Percentiles rank a stretch among this genome's conserved stretches.
Conservation (phyloP, 1,284 basidiomycete species). For the Irpex rosettiformis region DNA sequence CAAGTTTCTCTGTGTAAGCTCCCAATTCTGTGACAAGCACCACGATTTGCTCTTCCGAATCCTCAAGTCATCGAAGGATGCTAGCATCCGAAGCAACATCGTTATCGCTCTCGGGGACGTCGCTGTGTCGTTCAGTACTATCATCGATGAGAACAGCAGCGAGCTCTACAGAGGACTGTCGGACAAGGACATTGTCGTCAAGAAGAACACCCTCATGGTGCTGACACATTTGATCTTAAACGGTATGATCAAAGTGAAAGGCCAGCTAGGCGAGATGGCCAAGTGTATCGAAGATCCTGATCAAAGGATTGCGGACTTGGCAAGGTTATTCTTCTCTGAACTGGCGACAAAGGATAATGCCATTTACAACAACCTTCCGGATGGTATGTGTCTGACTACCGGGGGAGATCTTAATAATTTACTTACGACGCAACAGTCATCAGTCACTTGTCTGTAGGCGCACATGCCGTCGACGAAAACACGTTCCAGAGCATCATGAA, state of each 20-base stretch:
- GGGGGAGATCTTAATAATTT: conserved; percentile 7
- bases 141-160: conserved; percentile 97
- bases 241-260: conserved; percentile 99
- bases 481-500: conserved; percentile 91
- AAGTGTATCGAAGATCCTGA: conserved; percentile 98
- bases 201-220: conserved; percentile 99
- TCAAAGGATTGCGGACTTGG: conserved; percentile 84
- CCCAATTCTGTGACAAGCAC: conserved; percentile 90
- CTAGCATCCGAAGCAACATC: conserved; percentile 91
- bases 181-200: conserved; percentile 85
- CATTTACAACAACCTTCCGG: conserved; percentile 97
- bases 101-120: conserved; percentile 98
- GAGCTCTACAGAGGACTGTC: conserved; percentile 92
- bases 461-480: conserved; percentile 93
- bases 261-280: conserved; percentile 98
- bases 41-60: conserved; percentile 91
- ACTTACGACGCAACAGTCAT: conserved; percentile 56
- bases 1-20: conserved; percentile 96
- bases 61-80: conserved; percentile 86
- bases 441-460: conserved; percentile 89
- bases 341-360: conserved; percentile 98
- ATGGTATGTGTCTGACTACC: conserved; percentile 46
- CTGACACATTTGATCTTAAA: conserved; percentile 96
- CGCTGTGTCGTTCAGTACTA: conserved; percentile 93
- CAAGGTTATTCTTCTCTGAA: conserved; percentile 96